A percentile compares a stretch with the other conserved stretches of the same genome.
Evolutionary conservation across 345 rosid species (phyloP).

Genomic region (Eucalyptus sideroxylon): DNA sequence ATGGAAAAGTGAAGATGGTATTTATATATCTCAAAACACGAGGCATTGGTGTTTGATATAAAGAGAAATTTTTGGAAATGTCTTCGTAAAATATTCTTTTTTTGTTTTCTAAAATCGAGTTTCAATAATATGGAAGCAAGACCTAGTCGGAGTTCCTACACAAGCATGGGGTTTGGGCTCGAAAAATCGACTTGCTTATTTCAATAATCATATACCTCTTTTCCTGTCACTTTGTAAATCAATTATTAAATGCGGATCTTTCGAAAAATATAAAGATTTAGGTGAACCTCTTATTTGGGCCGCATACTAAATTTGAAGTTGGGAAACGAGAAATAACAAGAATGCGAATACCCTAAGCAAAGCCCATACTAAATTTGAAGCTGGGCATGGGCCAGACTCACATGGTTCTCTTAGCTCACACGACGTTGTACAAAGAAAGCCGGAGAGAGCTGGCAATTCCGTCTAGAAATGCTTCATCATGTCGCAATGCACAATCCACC

Average conservation of each 20-base stretch:
- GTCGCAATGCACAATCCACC: not conserved
- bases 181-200: not conserved
- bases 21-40: not conserved
- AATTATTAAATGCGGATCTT: not conserved
- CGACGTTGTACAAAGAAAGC: not conserved
- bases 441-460: not conserved
- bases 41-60: not conserved
- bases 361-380: not conserved
- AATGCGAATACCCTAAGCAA: not conserved
- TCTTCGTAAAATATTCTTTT: not conserved
- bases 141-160: not conserved
- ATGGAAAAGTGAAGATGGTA: not conserved
- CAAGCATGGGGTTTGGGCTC: not conserved
- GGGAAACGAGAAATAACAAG: not conserved
- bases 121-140: not conserved
- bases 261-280: not conserved
- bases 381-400: not conserved
- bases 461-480: not conserved
- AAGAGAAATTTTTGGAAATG: not conserved
- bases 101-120: not conserved
- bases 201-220: not conserved
- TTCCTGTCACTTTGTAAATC: not conserved
- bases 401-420: not conserved
- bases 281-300: not conserved
- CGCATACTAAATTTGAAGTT: not conserved